Percentiles rank a stretch among this genome's conserved stretches.
These are phyloP conservation scores for Bothriochloa decipiens DNA, from an alignment of 176 grass and related monocot species.

Conservation along the genomic window DNA sequence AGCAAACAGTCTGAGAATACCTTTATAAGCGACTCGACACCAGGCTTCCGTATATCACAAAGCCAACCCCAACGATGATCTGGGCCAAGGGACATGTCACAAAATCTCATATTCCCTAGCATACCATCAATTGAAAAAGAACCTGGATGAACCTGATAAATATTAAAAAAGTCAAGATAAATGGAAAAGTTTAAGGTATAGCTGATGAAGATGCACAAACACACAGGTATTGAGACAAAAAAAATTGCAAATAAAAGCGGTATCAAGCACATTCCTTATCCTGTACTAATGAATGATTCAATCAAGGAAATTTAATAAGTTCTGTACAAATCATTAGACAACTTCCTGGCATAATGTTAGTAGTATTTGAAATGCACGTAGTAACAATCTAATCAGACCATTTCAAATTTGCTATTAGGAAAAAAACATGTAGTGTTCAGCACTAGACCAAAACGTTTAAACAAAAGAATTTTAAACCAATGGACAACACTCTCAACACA, in stretches of 20 bases:
- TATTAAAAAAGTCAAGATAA: constrained; percentile 9
- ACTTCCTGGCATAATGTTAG: not conserved
- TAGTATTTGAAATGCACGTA: not conserved
- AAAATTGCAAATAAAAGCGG: not conserved
- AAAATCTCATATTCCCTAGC: constrained; percentile 92
- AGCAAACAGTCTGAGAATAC: constrained; percentile 37
- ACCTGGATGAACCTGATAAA: constrained; percentile 79
- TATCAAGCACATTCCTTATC: not conserved
- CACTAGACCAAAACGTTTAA: not conserved
- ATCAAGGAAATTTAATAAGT: constrained; percentile 5
- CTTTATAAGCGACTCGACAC: constrained; percentile 95
- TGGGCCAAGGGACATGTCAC: constrained; percentile 93
- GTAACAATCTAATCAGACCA: not conserved
- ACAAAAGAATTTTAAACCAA: not conserved
- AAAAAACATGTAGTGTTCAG: not conserved
- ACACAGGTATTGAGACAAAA: not conserved
- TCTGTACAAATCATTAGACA: not conserved
- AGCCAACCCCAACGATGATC: constrained; percentile 96
- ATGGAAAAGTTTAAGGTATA: not conserved
- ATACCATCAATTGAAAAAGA: constrained; percentile 89
- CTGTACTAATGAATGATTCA: constrained; percentile 1
- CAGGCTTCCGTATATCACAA: constrained; percentile 85
- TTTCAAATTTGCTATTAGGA: no score
- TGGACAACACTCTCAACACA: not conserved
- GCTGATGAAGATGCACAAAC: not conserved